A percentile compares a stretch with the other conserved stretches of the same genome.
phyloP scores from a whole-genome alignment of 2,329 filamentous ascomycete species.

The Trichoderma lentiforme region DNA sequence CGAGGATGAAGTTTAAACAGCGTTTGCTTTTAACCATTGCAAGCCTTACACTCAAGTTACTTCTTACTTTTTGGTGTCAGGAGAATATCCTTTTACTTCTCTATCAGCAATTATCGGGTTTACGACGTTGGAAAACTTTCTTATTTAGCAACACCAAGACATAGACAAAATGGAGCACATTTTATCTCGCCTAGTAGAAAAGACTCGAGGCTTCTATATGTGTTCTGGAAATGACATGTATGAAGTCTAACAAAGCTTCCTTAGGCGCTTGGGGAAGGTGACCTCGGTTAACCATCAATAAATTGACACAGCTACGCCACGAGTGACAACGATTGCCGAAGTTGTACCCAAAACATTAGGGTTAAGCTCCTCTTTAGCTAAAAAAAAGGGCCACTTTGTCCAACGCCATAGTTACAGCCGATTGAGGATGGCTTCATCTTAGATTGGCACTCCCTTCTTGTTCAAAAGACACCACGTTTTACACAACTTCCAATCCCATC shows the following conservation, averaged over 20 bases:
- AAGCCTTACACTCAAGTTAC: background rate
- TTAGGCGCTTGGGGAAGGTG: no score
- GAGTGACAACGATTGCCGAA: background rate
- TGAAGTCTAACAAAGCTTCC: background rate
- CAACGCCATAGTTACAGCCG: background rate
- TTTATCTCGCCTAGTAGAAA: background rate
- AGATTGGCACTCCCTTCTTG: background rate
- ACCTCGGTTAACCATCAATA: background rate
- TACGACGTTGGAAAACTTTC: background rate
- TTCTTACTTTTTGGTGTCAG: background rate
- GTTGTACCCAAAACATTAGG: background rate
- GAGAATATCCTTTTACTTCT: background rate
- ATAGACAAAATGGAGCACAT: background rate
- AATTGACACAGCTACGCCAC: background rate
- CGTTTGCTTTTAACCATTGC: background rate
- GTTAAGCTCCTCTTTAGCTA: background rate
- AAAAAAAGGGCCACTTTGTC: background rate
- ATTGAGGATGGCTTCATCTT: background rate
- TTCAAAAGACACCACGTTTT: background rate
- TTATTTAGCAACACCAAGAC: background rate
- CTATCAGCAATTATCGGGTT: background rate
- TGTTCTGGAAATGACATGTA: background rate
- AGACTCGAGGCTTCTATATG: background rate
- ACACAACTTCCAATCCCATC: background rate
- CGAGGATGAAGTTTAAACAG: slow-evolving; percentile 7